A percentile compares a stretch with the other conserved stretches of the same genome.
Conservation (phyloP, 2,329 filamentous ascomycete species). For the Cytospora paraplurivora region DNA sequence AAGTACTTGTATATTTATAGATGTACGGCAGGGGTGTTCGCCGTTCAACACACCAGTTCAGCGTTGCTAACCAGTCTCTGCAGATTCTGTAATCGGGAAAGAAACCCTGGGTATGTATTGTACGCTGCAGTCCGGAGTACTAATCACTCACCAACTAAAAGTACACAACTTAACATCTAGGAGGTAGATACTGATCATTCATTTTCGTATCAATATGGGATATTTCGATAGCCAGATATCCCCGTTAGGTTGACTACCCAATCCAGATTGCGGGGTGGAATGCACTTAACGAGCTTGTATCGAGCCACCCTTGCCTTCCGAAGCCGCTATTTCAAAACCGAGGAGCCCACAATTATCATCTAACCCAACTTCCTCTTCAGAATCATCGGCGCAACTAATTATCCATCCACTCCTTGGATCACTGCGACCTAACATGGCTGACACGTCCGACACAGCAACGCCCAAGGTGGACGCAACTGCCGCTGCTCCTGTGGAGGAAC, state of each 20-base stretch:
- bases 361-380: background rate
- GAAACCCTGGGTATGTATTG: too few relatives aligned
- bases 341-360: background rate
- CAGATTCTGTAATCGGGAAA: too few relatives aligned
- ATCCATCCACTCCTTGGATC: conserved; percentile 15
- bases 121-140: too few relatives aligned
- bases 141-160: too few relatives aligned
- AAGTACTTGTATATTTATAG: too few relatives aligned
- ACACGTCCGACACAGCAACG: conserved; percentile 12
- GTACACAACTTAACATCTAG: too few relatives aligned
- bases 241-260: background rate
- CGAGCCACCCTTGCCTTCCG: background rate
- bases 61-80: too few relatives aligned
- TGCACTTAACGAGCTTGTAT: background rate
- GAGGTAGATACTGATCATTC: too few relatives aligned
- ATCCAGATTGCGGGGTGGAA: background rate
- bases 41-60: too few relatives aligned
- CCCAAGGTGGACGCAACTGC: conserved; percentile 8
- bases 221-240: background rate
- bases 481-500: background rate
- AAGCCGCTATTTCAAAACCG: conserved; percentile 12
- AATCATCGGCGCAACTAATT: background rate
- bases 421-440: conserved; percentile 21
- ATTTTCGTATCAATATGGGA: too few relatives aligned
- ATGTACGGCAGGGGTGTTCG: too few relatives aligned